Evolutionary conservation across 2,329 filamentous ascomycete genomes (phyloP), one percentile per base, ranked within the genome.

Genomic region (Fusarium pininemorale): DNA sequence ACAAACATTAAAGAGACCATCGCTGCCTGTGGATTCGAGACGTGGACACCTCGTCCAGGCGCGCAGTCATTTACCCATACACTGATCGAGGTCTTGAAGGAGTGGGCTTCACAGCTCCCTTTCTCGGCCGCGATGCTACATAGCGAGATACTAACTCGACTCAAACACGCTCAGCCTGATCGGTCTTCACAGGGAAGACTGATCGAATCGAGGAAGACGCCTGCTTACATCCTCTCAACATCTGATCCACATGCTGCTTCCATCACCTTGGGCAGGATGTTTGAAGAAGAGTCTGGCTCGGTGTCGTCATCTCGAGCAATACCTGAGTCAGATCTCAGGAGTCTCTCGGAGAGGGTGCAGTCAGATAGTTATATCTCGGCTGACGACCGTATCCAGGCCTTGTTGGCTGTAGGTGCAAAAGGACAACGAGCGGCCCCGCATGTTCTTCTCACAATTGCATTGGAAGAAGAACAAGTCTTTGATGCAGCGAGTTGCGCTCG

Each of bases 111-210:
- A 9, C 77, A 77, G 20, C 72, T 74, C 18, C 66, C 76, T 22
- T 78, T 78, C 68, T 78, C 76, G 16, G 76, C 76, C 14, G 75
- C 77, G 22, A 78, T 78, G 76, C 65, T 78, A 37, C 77, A 78
- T 47, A 78, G 75, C 9, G 77, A 78, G 57, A 78, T 78, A 32
- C 37, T 78, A 35, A 77, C 70, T 28, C 68, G 77, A 16, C 72
- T 78, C 42, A 78, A 78, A 24, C 75, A 78, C 65, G 75, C 75
- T 45, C 76, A 67, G 16, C 77, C 76, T 53, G 70, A 63, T 24
- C 60, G 75, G 35, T 77, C 75, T 11, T 73, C 74, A 20, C 70
- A 76, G 20, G 76, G 76, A 26, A 57, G 69, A n/a, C 57, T 70
- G 32, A 66, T 76, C 22, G 77, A 78, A 61, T 76, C 75, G 26